Conservation (phyloP, 2,329 filamentous ascomycete species). For the Epichloe scottii region DNA sequence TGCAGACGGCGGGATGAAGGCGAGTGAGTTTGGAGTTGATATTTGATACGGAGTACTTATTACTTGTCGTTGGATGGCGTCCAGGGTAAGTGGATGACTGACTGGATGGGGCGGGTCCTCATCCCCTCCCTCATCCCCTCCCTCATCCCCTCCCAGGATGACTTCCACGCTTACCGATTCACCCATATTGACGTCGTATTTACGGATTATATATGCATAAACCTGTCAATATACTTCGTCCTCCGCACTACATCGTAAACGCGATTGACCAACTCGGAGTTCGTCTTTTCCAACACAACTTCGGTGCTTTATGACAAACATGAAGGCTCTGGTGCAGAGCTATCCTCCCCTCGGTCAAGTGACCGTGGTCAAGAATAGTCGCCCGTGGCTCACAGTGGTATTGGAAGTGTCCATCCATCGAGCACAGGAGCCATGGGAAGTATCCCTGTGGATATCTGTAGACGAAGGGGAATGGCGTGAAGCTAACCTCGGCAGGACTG, state of each 20-base stretch:
- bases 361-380: constrained; percentile 39
- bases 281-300: too few species aligned
- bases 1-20: background rate
- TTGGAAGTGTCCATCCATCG: constrained; percentile 50
- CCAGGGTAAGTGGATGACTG: too few species aligned
- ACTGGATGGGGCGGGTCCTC: too few species aligned
- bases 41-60: too few species aligned
- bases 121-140: too few species aligned
- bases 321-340: constrained; percentile 29
- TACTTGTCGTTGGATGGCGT: too few species aligned
- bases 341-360: constrained; percentile 67
- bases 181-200: too few species aligned
- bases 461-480: constrained; percentile 47
- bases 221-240: too few species aligned
- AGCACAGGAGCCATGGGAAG: constrained; percentile 51
- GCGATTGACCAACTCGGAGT: background rate
- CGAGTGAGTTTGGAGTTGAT: background rate
- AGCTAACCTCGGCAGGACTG: constrained; percentile 25
- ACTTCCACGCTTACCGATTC: too few species aligned
- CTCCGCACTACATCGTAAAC: background rate
- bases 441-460: constrained; percentile 57
- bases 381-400: constrained; percentile 52
- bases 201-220: too few species aligned
- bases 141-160: too few species aligned
- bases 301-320: constrained; percentile 9